phyloP scores from a whole-genome alignment of 306 rosid genomes.

The Lathyrus sativus region DNA sequence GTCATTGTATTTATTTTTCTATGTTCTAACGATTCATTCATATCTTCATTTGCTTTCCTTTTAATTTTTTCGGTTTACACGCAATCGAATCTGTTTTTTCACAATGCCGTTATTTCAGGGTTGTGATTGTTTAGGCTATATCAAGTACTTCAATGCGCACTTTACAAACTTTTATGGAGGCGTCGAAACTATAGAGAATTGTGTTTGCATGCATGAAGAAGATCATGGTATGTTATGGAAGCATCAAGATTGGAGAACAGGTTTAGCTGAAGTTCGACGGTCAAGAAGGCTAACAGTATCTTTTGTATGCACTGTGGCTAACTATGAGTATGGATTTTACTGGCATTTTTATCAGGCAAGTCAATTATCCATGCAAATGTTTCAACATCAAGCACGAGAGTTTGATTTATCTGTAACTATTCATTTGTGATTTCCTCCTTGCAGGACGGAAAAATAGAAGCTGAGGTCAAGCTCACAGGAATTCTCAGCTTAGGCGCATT shows the following conservation, averaged over 20 bases:
- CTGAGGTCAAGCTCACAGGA: slow-evolving; percentile 84
- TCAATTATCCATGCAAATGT: slow-evolving; percentile 25
- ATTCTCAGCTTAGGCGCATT: slow-evolving; percentile 81
- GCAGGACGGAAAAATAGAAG: slow-evolving; percentile 87
- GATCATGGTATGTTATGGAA: slow-evolving; percentile 86
- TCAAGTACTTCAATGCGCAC: slow-evolving; percentile 79
- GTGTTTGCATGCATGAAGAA: slow-evolving; percentile 86
- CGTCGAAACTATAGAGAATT: slow-evolving; percentile 79
- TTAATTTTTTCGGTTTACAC: slow-evolving; percentile 23
- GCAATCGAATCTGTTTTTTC: slow-evolving; percentile 29
- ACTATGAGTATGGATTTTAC: slow-evolving; percentile 79
- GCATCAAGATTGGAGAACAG: slow-evolving; percentile 91
- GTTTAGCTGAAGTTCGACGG: slow-evolving; percentile 79
- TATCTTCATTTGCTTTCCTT: not conserved
- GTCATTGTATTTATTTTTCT: slow-evolving; percentile 37
- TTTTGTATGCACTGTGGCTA: slow-evolving; percentile 78
- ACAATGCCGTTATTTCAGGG: slow-evolving; percentile 56
- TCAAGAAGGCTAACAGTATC: slow-evolving; percentile 81
- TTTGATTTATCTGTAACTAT: not conserved
- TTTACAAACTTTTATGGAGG: slow-evolving; percentile 75
- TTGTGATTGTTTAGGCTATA: slow-evolving; percentile 77
- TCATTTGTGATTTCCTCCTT: slow-evolving; percentile 25
- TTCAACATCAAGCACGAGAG: slow-evolving; percentile 24
- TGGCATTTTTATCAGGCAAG: slow-evolving; percentile 90
- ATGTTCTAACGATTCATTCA: not conserved